These are phyloP conservation scores for Tylopilus sp. DNA, from an alignment of 768 basidiomycete genomes.

Conservation along the genomic window DNA sequence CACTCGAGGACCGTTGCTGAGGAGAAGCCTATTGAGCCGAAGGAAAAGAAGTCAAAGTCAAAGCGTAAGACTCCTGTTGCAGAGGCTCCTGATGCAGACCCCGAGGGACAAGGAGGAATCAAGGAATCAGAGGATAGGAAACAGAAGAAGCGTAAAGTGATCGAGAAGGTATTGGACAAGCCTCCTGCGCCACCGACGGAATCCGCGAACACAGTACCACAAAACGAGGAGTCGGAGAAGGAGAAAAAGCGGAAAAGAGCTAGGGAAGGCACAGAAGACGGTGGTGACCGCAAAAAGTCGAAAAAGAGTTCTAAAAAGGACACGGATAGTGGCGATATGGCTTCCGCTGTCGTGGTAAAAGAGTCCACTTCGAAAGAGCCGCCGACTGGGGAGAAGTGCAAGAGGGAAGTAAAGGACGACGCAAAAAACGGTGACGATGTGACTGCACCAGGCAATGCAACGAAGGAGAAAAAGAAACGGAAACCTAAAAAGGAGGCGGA, in stretches of 20 bases:
- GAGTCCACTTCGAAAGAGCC: conserved; percentile 2
- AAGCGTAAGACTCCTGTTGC: conserved; percentile 4
- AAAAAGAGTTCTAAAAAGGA: conserved; percentile 22
- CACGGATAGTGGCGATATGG: conserved; percentile 3
- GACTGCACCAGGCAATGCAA: conserved; percentile 18
- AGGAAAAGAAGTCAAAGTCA: conserved; percentile 17
- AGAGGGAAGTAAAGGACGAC: conserved; percentile 13
- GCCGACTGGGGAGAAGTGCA: conserved; percentile 26
- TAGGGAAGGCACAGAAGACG: conserved; percentile 6
- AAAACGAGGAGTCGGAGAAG: conserved; percentile 11
- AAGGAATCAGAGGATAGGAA: conserved; percentile 8
- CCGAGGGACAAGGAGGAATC: neutral
- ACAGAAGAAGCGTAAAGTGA: conserved; percentile 16
- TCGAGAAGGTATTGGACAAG: conserved; percentile 21
- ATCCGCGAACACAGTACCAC: conserved; percentile 3
- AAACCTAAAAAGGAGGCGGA: conserved; percentile 16
- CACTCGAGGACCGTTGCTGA: neutral
- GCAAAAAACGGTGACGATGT: conserved; percentile 6
- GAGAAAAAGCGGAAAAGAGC: conserved; percentile 36
- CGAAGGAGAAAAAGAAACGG: conserved; percentile 32
- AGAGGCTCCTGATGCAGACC: neutral
- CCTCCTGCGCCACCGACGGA: conserved; percentile 6
- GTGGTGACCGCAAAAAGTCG: conserved; percentile 22
- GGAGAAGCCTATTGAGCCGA: neutral
- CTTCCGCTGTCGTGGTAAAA: conserved; percentile 10